Evolutionary conservation across 176 grass and related monocot genomes (phyloP), one percentile per base, ranked within the genome.

Genomic region (Saccharum officinarum): DNA sequence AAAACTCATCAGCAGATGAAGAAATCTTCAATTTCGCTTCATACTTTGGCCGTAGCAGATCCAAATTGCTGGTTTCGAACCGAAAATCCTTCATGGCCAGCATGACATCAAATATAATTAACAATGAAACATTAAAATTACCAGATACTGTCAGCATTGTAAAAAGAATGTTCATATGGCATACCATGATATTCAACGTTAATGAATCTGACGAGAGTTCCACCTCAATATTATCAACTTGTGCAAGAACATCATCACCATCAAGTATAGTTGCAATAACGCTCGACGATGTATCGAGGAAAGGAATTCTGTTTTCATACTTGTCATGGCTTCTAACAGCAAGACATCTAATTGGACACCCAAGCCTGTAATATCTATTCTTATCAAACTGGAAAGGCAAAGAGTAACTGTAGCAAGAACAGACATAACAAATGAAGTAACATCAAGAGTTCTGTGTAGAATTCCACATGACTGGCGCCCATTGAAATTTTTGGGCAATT

Each of bases 261-360:
- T 73, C 18, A 74, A 73, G 39, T 84, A 89, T 65, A 74, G 57
- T 67, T 74, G 84, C 72, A 45, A 50, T 78, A 28, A 83, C 71
- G 3, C 60, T 49, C 18, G 55, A 63, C 30, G 60, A 63, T 39
- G 60, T 80, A 57, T 78, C 36, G 47, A 17, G 36, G 38, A 80
- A 89, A 80, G 87, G 87, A 85, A 89, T 80, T 67, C 5, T 16
- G 0, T 89, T 89, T 49, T 54, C 87, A 80, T 66, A 80, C 6
- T 3, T 63, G 23, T 89, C 87, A 85, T 7, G 1, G 54, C 54
- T 79, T 80, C 13, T 85, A 66, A 78, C 22, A 83, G 31, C 45
- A 73, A 75, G 75, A 12, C 68, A 22, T 84, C 45, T 38, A 64
- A 89, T 34, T 77, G 81, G 71, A 13, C 20, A 65, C 11, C 87